Evolutionary conservation across 768 basidiomycete genomes (phyloP), one percentile per base, ranked within the genome.

Genomic region (Termitomyces sp.): DNA sequence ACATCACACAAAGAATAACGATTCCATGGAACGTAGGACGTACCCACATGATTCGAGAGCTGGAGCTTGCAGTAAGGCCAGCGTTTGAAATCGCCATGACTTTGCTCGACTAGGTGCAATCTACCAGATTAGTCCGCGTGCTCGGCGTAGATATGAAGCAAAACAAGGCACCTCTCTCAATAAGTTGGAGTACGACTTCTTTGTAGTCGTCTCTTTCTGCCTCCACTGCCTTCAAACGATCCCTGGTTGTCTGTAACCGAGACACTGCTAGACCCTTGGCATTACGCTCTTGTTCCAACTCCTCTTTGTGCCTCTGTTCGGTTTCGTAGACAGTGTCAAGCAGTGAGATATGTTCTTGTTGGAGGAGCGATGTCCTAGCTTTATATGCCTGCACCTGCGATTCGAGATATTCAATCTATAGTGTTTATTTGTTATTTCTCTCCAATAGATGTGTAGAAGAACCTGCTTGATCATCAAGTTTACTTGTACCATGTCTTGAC

Each of bases 101-200:
- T 66, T 57, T 76, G 74, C 40, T 80, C 80, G 71, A 58, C 61
- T 38, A 59, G 33, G 50, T 6, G n/a, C 38, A 30, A 30, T 36
- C 35, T 58, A 36, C 3, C 36, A 54, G 42, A 28, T 63, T 24
- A 54, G 30, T 48, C 36, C 36, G n/a, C 26, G 50, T 42, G 5
- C 13, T 46, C 36, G 5, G 14, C 16, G 12, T 36, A 24, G 32
- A 42, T 6, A 56, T 20, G 26, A 24, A 38, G 45, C 20, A 5
- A 33, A 42, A 26, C 6, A 30, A 22, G 78, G 45, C 61, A 83
- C 83, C 77, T 81, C 78, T 79, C 58, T 80, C 69, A n/a, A 80
- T 73, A 28, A 84, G 65, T 42, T 77, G 66, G 28, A 72, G 64
- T 0, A 84, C 77, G 14, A 71, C 79, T 43, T 79, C 78, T 61